Base-by-base conservation (phyloP, 371 early-diverging fungal species). In the Mortierella sp. region DNA sequence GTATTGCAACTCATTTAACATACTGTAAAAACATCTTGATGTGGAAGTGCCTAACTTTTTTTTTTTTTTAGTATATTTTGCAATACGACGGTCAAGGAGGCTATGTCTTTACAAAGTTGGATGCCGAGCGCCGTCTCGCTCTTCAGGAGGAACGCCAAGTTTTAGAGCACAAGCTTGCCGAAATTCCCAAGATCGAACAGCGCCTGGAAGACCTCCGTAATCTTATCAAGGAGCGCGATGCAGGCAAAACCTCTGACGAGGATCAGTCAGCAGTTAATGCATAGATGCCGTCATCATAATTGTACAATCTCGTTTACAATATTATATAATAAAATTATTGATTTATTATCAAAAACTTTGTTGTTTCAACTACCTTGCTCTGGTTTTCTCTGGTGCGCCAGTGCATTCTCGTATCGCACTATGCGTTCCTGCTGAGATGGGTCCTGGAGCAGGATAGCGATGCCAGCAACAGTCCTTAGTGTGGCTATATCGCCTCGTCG, bases 81-180 rank as follows among this genome's bases (percentile, higher is more conserved):
- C 93, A 93, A 83, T 96, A 94, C 74, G 96, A 96, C 75, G 96
- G 96, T 19, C 93, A 95, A 84, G 96, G 96, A 23, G 94, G 94
- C 26, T 95, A 95, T 82, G 89, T 91, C 7, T 96, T 96, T 60
- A 92, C 93, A 6, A 89, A 92, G 79, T 85, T 97, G 68, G 96
- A 97, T 82, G 96, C 97, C 9, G 91, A 93, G 83, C 89, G 92
- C 76, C 87, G 96, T 57, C 85, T 97, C 37, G 94, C 93, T 28
- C 87, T 96, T 42, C 92, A 93, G 75, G 92, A 90, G 86, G 94
- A 86, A 76, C 88, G 86, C 79, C 87, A 82, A 76, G 84, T 79
- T 85, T 82, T 96, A 60, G 94, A 95, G 82, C 89, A 86, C 59
- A 90, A 93, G 75, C 67, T 95, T 66, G 85, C 86, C 23, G 93